Evolutionary conservation across 345 rosid genomes (phyloP).

Genomic region (Kernera saxatilis): DNA sequence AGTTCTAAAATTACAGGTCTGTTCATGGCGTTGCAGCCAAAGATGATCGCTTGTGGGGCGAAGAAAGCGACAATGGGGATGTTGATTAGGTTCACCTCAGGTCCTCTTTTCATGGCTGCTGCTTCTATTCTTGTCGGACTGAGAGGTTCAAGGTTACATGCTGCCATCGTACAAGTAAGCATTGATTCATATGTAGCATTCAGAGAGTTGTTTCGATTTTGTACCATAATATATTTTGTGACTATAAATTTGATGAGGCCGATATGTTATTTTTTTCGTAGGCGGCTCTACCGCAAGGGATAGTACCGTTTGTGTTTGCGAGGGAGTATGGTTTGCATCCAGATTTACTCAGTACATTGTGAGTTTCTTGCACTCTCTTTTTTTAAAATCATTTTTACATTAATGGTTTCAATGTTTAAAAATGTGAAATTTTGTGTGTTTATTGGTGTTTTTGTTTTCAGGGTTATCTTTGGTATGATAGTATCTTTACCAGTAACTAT

Average conservation of each 20-base stretch:
- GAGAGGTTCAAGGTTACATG: slow-evolving; percentile 47
- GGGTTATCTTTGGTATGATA: slow-evolving; percentile 88
- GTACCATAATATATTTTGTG: background rate
- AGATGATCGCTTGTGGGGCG: slow-evolving; percentile 59
- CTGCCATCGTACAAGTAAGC: slow-evolving; percentile 69
- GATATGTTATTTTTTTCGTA: slow-evolving; percentile 18
- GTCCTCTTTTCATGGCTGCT: slow-evolving; percentile 56
- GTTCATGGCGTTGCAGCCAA: slow-evolving; percentile 78
- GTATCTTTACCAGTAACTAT: slow-evolving; percentile 72
- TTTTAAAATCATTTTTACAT: background rate
- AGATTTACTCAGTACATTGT: slow-evolving; percentile 71
- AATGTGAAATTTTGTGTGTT: background rate
- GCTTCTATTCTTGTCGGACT: slow-evolving; percentile 51
- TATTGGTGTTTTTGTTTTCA: slow-evolving; percentile 31
- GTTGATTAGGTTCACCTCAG: slow-evolving; percentile 54
- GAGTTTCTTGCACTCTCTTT: background rate
- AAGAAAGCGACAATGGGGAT: slow-evolving; percentile 59
- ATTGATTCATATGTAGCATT: background rate
- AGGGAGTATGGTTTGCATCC: slow-evolving; percentile 73
- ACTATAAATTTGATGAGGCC: background rate
- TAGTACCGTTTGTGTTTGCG: slow-evolving; percentile 78
- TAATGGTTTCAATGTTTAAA: background rate
- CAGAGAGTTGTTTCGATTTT: background rate
- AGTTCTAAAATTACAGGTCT: slow-evolving; percentile 37
- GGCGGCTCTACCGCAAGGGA: slow-evolving; percentile 86